Evolutionary conservation across 148 eudicot species (phyloP), one percentile per base, ranked within the genome.

Genomic region (Polygonum aviculare): DNA sequence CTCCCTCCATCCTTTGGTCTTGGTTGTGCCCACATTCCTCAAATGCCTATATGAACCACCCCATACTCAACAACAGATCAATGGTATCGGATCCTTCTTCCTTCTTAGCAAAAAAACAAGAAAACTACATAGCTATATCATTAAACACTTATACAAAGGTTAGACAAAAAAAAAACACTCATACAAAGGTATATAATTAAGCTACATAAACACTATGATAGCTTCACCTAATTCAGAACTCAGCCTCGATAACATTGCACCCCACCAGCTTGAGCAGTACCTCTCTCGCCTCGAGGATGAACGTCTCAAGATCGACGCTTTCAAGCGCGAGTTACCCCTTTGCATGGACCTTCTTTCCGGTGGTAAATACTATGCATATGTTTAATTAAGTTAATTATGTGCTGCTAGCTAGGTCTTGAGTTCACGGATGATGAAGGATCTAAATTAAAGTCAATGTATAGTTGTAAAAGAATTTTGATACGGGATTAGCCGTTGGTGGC

Each of bases 261-360:
- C 86, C 3, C 88, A 82, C 19, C 88, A 86, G 83, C 87, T 94
- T 8, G 90, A 94, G 84, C 95, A 94, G 12, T 87, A 91, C 79
- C 84, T 94, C 10, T 69, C 83, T 74, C 87, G 92, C 1, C 97
- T 94, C 26, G 98, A 94, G 81, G 97, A 91, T 76, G 98, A 94
- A 77, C 83, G 90, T n/a, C 88, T 85, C 73, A 94, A 94, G 90
- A 94, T 94, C 15, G 98, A 94, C 74, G 98, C 97, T n/a, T 94
- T 94, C 83, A 94, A 91, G 80, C 97, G 98, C 44, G 97, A 94
- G 81, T 93, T 94, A 55, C 98, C 98, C 3, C 95, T 94, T 35
- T 94, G 98, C 89, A 89, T 94, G 92, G 90, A 90, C 73, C 97
- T 94, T 77, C 93, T 94, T 77, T 85, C 85, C 51, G 88, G 92